phyloP scores from a whole-genome alignment of 129 eudicot genomes.

The Centaurea solstitialis region DNA sequence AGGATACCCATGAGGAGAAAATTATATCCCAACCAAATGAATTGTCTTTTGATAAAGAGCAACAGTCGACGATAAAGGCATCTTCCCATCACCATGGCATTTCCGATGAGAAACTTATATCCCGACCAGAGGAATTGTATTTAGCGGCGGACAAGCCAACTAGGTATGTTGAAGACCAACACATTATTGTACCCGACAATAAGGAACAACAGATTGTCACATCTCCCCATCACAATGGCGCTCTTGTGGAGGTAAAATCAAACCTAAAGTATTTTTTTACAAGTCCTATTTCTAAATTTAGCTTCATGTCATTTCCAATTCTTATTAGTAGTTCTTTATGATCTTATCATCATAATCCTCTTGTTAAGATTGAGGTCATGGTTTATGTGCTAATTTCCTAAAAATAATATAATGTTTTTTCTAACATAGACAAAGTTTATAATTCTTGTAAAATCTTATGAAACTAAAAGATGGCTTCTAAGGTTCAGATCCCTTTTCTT shows the following conservation, averaged over 20 bases:
- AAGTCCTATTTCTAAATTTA: background rate
- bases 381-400: background rate
- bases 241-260: too few relatives aligned
- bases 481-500: background rate
- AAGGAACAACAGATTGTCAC: background rate
- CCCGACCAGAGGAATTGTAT: background rate
- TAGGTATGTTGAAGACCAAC: background rate
- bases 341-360: background rate
- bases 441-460: background rate
- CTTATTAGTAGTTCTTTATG: background rate
- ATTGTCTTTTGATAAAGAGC: background rate
- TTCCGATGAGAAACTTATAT: background rate
- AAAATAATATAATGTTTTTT: too few relatives aligned
- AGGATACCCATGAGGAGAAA: conserved; percentile 7
- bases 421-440: background rate
- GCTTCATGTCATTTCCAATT: background rate
- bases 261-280: conserved; percentile 6
- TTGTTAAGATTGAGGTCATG: background rate
- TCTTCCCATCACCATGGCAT: background rate
- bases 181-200: background rate
- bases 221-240: conserved; percentile 19
- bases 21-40: conserved; percentile 16
- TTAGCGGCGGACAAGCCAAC: background rate
- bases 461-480: background rate
- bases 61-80: background rate